A percentile compares a stretch with the other conserved stretches of the same genome.
These are phyloP conservation scores for Isoetes taiwanensis DNA, from an alignment of 75 land plant genomes.

Conservation along the genomic window DNA sequence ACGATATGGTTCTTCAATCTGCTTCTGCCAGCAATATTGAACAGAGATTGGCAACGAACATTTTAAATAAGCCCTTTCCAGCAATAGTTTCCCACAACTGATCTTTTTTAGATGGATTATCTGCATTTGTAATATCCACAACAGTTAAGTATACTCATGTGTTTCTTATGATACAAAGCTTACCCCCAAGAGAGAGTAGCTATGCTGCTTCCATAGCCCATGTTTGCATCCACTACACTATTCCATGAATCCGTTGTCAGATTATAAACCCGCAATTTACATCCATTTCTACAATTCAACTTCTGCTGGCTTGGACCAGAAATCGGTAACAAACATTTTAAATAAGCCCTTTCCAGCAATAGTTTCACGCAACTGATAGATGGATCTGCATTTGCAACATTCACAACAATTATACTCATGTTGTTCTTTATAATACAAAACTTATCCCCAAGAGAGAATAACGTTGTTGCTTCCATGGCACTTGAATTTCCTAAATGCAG, in stretches of 20 bases:
- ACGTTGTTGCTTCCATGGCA: slow-evolving; percentile 56
- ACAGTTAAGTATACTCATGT: slow-evolving; percentile 73
- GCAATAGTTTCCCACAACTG: slow-evolving; percentile 76
- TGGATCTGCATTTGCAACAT: too few species aligned
- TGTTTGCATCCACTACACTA: slow-evolving; percentile 53
- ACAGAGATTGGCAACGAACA: slow-evolving; percentile 63
- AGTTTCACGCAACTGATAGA: too few species aligned
- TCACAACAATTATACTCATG: too few species aligned
- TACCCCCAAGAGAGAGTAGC: slow-evolving; percentile 47
- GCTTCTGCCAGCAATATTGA: slow-evolving; percentile 63
- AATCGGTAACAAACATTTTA: too few species aligned
- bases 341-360: too few species aligned
- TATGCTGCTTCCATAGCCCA: slow-evolving; percentile 73
- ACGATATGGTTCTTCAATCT: slow-evolving; percentile 67
- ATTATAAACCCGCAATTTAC: slow-evolving; percentile 61
- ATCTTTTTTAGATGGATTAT: slow-evolving; percentile 20
- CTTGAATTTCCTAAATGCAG: slow-evolving; percentile 52
- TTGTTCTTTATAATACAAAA: too few species aligned
- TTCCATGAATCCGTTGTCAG: slow-evolving; percentile 48
- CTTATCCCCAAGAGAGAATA: too few species aligned
- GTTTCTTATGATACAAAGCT: slow-evolving; percentile 54
- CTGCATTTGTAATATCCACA: slow-evolving; percentile 50
- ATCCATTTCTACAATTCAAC: slow-evolving; percentile 73
- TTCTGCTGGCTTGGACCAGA: too few species aligned
- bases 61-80: slow-evolving; percentile 70